A percentile compares a stretch with the other conserved stretches of the same genome.
These are phyloP conservation scores for Pestalotiopsis sp. DNA, from an alignment of 2,329 filamentous ascomycete genomes.

Conservation along the genomic window DNA sequence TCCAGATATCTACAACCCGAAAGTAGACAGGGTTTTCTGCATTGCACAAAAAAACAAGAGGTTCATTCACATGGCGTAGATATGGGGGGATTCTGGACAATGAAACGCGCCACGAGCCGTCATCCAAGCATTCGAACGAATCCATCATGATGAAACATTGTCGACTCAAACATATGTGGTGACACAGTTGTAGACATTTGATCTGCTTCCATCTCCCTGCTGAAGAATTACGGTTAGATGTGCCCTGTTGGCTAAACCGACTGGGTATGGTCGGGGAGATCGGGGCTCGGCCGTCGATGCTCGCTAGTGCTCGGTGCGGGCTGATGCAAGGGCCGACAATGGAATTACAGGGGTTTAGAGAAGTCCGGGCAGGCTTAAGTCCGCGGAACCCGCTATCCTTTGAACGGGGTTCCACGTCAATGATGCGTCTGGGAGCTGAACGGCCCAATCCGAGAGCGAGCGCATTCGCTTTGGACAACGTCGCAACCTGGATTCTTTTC, in stretches of 20 bases:
- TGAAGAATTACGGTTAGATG: too few relatives aligned
- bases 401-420: conserved; percentile 6
- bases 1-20: neutral
- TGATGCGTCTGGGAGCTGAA: conserved; percentile 4
- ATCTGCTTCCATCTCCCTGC: too few relatives aligned
- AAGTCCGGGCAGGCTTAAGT: conserved; percentile 9
- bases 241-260: neutral
- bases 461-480: conserved; percentile 2
- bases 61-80: neutral
- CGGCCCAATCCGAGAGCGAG: conserved; percentile 11
- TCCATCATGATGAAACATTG: neutral
- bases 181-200: too few relatives aligned
- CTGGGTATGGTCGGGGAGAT: neutral
- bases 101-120: neutral
- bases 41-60: neutral
- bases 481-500: neutral
- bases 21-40: neutral
- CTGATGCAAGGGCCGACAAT: conserved; percentile 11
- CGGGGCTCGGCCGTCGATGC: neutral
- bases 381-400: conserved; percentile 8
- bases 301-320: conserved; percentile 3
- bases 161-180: too few relatives aligned
- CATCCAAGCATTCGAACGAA: neutral
- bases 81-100: neutral
- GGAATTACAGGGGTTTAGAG: conserved; percentile 1